Base-by-base conservation (phyloP, 441 rosid genomes). In the Populus trichocarpa region DNA sequence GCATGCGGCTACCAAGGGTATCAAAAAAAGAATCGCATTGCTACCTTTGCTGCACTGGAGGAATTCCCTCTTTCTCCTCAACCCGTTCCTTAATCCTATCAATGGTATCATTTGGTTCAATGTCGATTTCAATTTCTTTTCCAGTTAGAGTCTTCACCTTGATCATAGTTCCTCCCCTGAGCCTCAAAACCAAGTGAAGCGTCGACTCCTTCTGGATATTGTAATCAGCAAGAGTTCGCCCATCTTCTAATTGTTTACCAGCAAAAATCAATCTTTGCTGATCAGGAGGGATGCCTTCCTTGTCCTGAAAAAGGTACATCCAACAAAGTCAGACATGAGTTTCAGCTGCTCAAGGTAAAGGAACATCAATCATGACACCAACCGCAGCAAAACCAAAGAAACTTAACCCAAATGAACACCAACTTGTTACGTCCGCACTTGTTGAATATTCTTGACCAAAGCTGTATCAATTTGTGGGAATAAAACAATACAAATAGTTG, bases 31-130 rank as follows among this genome's bases (percentile, higher is more conserved):
- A 38, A 90, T 92, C 9, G 97, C 97, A 76, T 93, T 94, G n/a
- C 12, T 59, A 92, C 98, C 99, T 91, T 83, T 95, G 99, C 85
- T 95, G 99, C 46, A 95, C 97, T 14, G 97, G 99, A 79, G 99
- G 99, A 82, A 95, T 95, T 70, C 99, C 99, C 85, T 95, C 97
- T 86, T 95, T 93, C 88, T 95, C 99, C 84, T 93, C 99, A 18
- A 95, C 98, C 0, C 95, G 90, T 81, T 95, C 99, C 88, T 95
- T 95, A 80, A 95, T 91, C 20, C 99, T 88, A 46, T 95, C 97
- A 71, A 95, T 95, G 14, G 97, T 93, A 79, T 95, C 99, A 0
- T 88, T 91, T 12, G 95, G 99, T 80, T 95, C 99, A 23, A 95
- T 95, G 81, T 93, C 98, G 28, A 92, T 92, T 86, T 93, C 98